Evolutionary conservation across 164 flowering plant genomes (phyloP).

Genomic region (Vitis rupestris): DNA sequence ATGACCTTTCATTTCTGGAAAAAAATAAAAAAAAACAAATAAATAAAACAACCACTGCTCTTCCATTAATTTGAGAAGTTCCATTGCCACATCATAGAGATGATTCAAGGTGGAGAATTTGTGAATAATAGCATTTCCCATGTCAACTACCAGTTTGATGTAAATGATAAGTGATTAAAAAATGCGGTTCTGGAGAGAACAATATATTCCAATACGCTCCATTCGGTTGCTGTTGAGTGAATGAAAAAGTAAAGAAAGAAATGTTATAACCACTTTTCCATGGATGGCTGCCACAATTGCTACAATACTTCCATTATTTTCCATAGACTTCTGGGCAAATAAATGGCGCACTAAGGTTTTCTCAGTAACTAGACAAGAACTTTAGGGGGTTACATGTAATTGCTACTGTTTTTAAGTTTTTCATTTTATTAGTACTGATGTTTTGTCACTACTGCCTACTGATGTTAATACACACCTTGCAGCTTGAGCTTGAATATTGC

Average conservation of each 20-base stretch:
- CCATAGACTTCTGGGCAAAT: not conserved
- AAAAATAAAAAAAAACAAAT: no score
- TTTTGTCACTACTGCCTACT: no score
- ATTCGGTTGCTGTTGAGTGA: not conserved
- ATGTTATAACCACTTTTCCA: not conserved
- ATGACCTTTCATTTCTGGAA: no score
- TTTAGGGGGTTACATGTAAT: no score
- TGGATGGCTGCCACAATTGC: not conserved
- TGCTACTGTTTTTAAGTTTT: not conserved
- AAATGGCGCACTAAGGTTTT: not conserved
- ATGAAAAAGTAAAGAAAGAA: not conserved
- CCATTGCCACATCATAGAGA: no score
- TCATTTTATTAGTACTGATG: no score
- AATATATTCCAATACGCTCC: not conserved
- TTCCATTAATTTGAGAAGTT: no score
- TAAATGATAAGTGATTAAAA: not conserved
- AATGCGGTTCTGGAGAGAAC: not conserved
- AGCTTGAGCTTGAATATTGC: slow-evolving; percentile 92
- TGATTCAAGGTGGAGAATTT: no score
- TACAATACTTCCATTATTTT: not conserved
- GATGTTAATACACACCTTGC: slow-evolving; percentile 16
- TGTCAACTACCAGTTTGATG: not conserved
- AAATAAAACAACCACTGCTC: no score
- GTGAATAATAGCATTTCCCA: no score
- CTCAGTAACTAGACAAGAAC: not conserved